Conservation (phyloP, 805 yeast genomes). For the Wickerhamomyces mucosus region DNA sequence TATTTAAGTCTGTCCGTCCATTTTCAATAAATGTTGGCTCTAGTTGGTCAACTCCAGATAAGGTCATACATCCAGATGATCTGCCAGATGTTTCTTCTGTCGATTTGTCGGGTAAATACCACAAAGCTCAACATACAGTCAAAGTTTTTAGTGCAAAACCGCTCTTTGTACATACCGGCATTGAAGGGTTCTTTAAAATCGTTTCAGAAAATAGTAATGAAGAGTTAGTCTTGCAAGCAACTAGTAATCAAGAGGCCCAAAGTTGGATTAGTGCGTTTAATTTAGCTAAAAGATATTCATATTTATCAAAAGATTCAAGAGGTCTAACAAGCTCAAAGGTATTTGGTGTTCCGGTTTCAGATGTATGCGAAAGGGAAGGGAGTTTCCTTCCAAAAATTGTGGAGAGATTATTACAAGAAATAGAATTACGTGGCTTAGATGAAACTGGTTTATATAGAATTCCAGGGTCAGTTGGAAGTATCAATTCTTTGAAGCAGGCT, state of each 20-base stretch:
- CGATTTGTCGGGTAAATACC: slow-evolving; percentile 25
- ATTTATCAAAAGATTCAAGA: slow-evolving; percentile 29
- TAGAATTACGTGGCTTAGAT: slow-evolving; percentile 80
- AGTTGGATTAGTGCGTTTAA: slow-evolving; percentile 57
- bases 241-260: slow-evolving; percentile 47
- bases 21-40: slow-evolving; percentile 43
- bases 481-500: slow-evolving; percentile 41
- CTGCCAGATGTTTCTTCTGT: slow-evolving; percentile 44
- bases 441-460: slow-evolving; percentile 86
- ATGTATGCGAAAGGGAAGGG: slow-evolving; percentile 66
- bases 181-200: slow-evolving; percentile 34
- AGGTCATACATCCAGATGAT: slow-evolving; percentile 39
- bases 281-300: slow-evolving; percentile 31
- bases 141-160: slow-evolving; percentile 34
- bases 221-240: slow-evolving; percentile 61
- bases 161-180: slow-evolving; percentile 26
- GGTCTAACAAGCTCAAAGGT: slow-evolving; percentile 40
- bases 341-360: slow-evolving; percentile 80
- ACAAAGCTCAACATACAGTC: slow-evolving; percentile 41
- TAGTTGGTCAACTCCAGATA: slow-evolving; percentile 30
- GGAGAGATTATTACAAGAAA: slow-evolving; percentile 55
- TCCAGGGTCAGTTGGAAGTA: slow-evolving; percentile 53
- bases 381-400: slow-evolving; percentile 57
- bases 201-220: slow-evolving; percentile 33
- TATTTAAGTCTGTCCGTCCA: slow-evolving; percentile 49